Evolutionary conservation across 208 protist species (phyloP).

Genomic region (Wallacemonas sp.): DNA sequence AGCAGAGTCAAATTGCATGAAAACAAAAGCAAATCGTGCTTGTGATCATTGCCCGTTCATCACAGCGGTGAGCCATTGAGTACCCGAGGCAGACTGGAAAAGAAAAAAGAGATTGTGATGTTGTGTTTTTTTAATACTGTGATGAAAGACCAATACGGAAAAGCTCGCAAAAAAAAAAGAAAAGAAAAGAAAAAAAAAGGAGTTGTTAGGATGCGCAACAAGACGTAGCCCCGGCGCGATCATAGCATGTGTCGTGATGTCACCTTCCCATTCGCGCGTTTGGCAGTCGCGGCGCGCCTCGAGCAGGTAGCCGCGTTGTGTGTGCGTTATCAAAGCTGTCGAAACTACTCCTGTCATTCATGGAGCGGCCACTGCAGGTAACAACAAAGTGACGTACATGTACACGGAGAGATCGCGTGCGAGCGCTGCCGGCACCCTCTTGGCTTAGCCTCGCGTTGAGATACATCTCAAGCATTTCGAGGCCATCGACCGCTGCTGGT

Average conservation of each 20-base stretch:
- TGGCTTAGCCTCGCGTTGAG: neutral
- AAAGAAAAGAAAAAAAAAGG: conserved; percentile 7
- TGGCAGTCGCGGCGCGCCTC: neutral
- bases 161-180: conserved; percentile 13
- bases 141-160: conserved; percentile 3
- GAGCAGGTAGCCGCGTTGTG: too few relatives aligned
- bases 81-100: too few relatives aligned
- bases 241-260: too few relatives aligned
- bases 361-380: conserved; percentile 71
- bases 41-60: too few relatives aligned
- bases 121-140: neutral
- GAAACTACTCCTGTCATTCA: conserved; percentile 34
- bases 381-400: conserved; percentile 76
- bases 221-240: too few relatives aligned
- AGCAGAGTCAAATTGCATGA: too few relatives aligned
- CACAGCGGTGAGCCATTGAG: too few relatives aligned
- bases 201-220: conserved; percentile 1
- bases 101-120: conserved; percentile 3
- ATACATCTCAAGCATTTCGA: conserved; percentile 8
- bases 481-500: neutral
- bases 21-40: too few relatives aligned
- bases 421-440: neutral
- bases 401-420: conserved; percentile 33
- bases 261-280: neutral
- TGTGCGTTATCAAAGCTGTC: conserved; percentile 5